phyloP scores from a whole-genome alignment of 2,329 filamentous ascomycete genomes.

The Verticillium dahliae region DNA sequence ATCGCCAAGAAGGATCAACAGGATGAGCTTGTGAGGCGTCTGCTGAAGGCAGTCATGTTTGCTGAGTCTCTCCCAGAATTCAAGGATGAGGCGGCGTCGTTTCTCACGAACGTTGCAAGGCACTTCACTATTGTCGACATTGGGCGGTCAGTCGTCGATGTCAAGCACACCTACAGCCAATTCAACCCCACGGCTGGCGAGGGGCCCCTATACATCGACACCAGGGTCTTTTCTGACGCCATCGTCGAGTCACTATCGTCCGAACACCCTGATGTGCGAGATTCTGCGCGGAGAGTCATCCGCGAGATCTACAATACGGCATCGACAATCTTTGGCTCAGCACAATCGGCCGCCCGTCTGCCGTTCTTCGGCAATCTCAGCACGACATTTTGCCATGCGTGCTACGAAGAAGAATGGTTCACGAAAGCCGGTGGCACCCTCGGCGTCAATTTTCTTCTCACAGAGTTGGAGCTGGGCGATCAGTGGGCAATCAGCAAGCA shows the following conservation, averaged over 20 bases:
- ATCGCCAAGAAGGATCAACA: conserved; percentile 82
- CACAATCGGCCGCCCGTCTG: conserved; percentile 65
- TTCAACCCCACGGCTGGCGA: conserved; percentile 86
- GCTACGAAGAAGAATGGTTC: conserved; percentile 98
- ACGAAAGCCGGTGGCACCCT: conserved; percentile 89
- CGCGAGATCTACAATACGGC: conserved; percentile 72
- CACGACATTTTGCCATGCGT: conserved; percentile 84
- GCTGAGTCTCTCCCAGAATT: conserved; percentile 78
- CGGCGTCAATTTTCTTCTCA: conserved; percentile 83
- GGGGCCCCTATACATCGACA: conserved; percentile 80
- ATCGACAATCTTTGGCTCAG: conserved; percentile 69
- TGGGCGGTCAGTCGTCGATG: conserved; percentile 72
- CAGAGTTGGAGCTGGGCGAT: conserved; percentile 77
- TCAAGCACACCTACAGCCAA: conserved; percentile 67
- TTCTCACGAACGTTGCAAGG: conserved; percentile 75
- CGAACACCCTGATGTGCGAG: conserved; percentile 71
- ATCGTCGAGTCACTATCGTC: conserved; percentile 87
- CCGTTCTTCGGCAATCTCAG: conserved; percentile 81
- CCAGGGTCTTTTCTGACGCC: conserved; percentile 79
- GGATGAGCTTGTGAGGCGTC: conserved; percentile 73
- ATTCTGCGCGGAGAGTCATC: conserved; percentile 75
- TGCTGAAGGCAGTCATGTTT: conserved; percentile 84
- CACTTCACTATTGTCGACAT: conserved; percentile 91
- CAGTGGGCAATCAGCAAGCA: conserved; percentile 77
- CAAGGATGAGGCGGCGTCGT: conserved; percentile 64